Evolutionary conservation across 495 filamentous ascomycete species (phyloP).

Genomic region (Amorphotheca resinae): DNA sequence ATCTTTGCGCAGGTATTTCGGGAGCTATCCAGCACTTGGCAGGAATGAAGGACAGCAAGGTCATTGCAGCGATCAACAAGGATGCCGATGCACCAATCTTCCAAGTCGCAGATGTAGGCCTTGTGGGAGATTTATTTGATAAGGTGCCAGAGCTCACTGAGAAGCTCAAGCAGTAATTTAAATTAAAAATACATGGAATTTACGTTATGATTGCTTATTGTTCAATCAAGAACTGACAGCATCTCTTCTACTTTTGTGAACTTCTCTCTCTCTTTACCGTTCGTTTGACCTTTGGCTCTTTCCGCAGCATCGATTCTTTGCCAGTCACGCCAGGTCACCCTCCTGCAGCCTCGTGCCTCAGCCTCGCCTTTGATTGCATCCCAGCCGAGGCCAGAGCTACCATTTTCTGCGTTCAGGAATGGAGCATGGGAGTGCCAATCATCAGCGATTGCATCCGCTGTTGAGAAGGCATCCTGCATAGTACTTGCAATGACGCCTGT

Average conservation of each 20-base stretch:
- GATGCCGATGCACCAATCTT: constrained; percentile 95
- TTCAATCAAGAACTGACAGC: constrained; percentile 46
- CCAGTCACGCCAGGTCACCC: constrained; percentile 78
- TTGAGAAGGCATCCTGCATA: constrained; percentile 89
- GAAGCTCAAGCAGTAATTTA: constrained; percentile 61
- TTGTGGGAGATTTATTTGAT: constrained; percentile 91
- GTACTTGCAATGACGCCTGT: constrained; percentile 94
- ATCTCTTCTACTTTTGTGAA: constrained; percentile 67
- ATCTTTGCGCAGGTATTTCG: constrained; percentile 89
- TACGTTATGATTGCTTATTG: background rate
- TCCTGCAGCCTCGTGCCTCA: constrained; percentile 37
- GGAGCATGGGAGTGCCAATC: constrained; percentile 46
- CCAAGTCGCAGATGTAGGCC: constrained; percentile 90
- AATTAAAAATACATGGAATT: constrained; percentile 2
- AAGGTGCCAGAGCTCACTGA: constrained; percentile 93
- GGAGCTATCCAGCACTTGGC: constrained; percentile 97
- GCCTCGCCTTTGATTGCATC: constrained; percentile 50
- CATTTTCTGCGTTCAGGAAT: constrained; percentile 32
- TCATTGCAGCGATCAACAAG: constrained; percentile 98
- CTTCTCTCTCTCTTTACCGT: constrained; percentile 78
- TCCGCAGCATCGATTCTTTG: constrained; percentile 71
- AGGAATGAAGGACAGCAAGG: constrained; percentile 99
- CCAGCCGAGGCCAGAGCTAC: constrained; percentile 48
- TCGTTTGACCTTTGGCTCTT: constrained; percentile 45
- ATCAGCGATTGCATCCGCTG: constrained; percentile 62